A percentile compares a stretch with the other conserved stretches of the same genome.
Conservation (phyloP, 164 flowering plant genomes). For the Cinnamomum chago region DNA sequence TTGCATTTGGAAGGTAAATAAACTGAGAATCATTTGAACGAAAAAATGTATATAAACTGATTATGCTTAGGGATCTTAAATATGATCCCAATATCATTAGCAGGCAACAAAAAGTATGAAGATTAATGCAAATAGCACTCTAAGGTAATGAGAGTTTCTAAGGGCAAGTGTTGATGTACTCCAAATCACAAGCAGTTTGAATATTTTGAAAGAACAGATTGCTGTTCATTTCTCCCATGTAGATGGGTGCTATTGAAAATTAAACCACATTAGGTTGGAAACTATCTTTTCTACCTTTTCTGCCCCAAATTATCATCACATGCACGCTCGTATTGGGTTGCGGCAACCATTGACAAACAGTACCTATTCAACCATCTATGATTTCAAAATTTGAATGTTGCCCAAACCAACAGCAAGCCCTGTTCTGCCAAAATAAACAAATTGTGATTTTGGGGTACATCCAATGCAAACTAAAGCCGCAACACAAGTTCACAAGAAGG, state of each 20-base stretch:
- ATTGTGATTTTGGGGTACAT: neutral
- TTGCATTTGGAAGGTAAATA: neutral
- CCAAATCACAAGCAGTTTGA: neutral
- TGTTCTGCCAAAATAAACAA: neutral
- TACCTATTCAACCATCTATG: neutral
- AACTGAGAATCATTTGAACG: neutral
- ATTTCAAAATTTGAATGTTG: neutral
- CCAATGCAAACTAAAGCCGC: neutral
- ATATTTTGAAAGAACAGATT: neutral
- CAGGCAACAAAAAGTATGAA: neutral
- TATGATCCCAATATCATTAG: neutral
- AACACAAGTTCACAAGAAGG: neutral
- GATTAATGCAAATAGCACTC: too few species aligned
- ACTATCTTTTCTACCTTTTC: neutral
- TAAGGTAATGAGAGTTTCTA: neutral
- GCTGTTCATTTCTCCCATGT: neutral
- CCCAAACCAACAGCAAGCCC: neutral
- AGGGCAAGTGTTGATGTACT: neutral
- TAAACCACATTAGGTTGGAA: too few species aligned
- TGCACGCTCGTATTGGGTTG: neutral
- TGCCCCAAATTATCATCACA: neutral
- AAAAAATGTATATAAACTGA: too few species aligned
- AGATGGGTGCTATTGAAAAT: too few species aligned
- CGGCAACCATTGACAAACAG: neutral
- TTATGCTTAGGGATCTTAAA: neutral